A percentile compares a stretch with the other conserved stretches of the same genome.
These are phyloP conservation scores for Straminergon stramineum DNA, from an alignment of 225 moss, liverwort and hornwort genomes.

Conservation along the genomic window DNA sequence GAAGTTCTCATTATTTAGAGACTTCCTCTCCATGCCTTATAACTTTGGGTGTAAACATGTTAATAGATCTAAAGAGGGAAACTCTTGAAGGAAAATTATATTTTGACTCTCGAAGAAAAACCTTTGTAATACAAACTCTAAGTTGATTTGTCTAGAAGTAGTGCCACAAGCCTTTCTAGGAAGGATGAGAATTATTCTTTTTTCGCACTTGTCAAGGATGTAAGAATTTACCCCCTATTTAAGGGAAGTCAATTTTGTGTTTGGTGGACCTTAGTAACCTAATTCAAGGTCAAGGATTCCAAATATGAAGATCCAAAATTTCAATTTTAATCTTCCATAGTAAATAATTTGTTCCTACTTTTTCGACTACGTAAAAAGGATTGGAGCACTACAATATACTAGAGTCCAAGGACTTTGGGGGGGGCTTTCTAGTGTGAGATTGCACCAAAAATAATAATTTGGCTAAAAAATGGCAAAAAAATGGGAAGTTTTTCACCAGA, in stretches of 20 bases:
- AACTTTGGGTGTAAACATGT: rapidly evolving
- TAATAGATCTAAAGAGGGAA: rapidly evolving
- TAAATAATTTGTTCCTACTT: neutral
- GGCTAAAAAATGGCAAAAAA: too few species aligned
- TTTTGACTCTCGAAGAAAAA: rapidly evolving
- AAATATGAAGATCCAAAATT: neutral
- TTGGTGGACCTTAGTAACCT: rapidly evolving
- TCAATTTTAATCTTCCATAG: rapidly evolving
- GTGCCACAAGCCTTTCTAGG: neutral
- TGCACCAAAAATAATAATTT: too few species aligned
- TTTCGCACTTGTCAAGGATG: rapidly evolving
- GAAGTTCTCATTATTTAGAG: neutral
- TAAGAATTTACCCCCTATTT: neutral
- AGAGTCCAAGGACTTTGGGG: too few species aligned
- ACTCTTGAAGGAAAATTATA: neutral
- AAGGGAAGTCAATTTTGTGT: rapidly evolving
- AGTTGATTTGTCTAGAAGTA: neutral
- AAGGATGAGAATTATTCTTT: neutral
- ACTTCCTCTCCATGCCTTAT: neutral
- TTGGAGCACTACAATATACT: too few species aligned
- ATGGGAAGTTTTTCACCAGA: too few species aligned
- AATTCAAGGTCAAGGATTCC: rapidly evolving
- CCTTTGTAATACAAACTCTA: rapidly evolving
- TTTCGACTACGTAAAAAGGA: too few species aligned
- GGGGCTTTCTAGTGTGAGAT: too few species aligned